Conservation (phyloP, 169 alveolate genomes). For the Cryptosporidium baileyi region DNA sequence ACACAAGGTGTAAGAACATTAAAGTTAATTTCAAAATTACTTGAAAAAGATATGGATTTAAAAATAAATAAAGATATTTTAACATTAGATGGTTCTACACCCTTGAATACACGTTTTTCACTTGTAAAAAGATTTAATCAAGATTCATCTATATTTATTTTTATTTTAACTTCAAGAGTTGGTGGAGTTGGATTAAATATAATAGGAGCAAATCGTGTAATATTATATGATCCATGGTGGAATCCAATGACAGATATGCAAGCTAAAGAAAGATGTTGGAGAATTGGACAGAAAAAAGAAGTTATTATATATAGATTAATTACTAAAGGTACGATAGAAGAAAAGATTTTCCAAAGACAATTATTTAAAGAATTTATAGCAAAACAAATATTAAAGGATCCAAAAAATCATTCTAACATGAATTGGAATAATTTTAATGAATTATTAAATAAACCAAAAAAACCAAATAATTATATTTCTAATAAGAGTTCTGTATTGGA, state of each 20-base stretch:
- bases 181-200: constrained; percentile 88
- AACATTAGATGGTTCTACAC: constrained; percentile 62
- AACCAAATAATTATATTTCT: constrained; percentile 10
- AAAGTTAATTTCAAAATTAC: constrained; percentile 7
- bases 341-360: constrained; percentile 81
- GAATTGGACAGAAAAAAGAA: constrained; percentile 87
- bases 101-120: constrained; percentile 35
- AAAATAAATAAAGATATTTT: constrained; percentile 2
- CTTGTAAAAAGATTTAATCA: constrained; percentile 72
- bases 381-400: constrained; percentile 73
- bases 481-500: neutral
- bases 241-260: constrained; percentile 86
- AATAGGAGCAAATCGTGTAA: constrained; percentile 84
- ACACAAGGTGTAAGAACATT: constrained; percentile 64
- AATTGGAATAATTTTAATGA: constrained; percentile 36
- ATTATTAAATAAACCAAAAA: constrained; percentile 10
- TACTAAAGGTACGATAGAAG: constrained; percentile 81
- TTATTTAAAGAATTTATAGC: constrained; percentile 77
- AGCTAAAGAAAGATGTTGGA: constrained; percentile 87
- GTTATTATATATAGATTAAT: constrained; percentile 86
- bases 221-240: constrained; percentile 89
- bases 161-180: constrained; percentile 82
- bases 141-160: constrained; percentile 37
- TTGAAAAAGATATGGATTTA: constrained; percentile 34
- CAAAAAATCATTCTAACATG: constrained; percentile 11